phyloP scores from a whole-genome alignment of 148 eudicot species.

The Diospyros kaki region DNA sequence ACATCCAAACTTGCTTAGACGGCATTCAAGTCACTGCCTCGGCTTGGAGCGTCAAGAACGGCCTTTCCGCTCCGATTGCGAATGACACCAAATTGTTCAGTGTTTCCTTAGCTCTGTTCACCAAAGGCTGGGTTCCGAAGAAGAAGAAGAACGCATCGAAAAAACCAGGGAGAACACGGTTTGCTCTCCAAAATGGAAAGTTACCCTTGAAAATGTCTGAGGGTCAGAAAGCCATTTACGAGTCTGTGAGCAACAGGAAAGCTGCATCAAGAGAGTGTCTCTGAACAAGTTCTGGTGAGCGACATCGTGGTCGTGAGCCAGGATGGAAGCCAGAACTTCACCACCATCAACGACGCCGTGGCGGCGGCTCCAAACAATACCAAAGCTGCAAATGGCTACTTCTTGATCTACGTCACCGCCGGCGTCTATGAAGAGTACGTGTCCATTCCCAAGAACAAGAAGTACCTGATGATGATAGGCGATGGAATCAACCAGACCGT shows the following conservation, averaged over 20 bases:
- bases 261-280: constrained; percentile 28
- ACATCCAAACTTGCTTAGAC: constrained; percentile 74
- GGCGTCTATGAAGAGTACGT: constrained; percentile 76
- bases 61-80: constrained; percentile 39
- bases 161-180: constrained; percentile 9
- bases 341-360: constrained; percentile 55
- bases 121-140: constrained; percentile 57
- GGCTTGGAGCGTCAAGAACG: constrained; percentile 41
- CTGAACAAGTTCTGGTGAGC: constrained; percentile 33
- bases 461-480: constrained; percentile 69
- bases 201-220: constrained; percentile 42
- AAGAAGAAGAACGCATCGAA: constrained; percentile 15
- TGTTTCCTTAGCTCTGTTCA: constrained; percentile 56
- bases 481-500: constrained; percentile 80
- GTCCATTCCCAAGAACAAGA: constrained; percentile 61
- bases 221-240: constrained; percentile 19
- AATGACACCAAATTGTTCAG: constrained; percentile 57
- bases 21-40: constrained; percentile 52
- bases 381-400: constrained; percentile 20
- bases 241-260: constrained; percentile 26
- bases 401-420: constrained; percentile 62
- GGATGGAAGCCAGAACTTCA: constrained; percentile 67
- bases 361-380: constrained; percentile 41
- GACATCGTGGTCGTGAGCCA: constrained; percentile 57
- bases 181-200: constrained; percentile 26